Base-by-base conservation (phyloP, 169 alveolate genomes). In the Plasmodium cynomolgi region DNA sequence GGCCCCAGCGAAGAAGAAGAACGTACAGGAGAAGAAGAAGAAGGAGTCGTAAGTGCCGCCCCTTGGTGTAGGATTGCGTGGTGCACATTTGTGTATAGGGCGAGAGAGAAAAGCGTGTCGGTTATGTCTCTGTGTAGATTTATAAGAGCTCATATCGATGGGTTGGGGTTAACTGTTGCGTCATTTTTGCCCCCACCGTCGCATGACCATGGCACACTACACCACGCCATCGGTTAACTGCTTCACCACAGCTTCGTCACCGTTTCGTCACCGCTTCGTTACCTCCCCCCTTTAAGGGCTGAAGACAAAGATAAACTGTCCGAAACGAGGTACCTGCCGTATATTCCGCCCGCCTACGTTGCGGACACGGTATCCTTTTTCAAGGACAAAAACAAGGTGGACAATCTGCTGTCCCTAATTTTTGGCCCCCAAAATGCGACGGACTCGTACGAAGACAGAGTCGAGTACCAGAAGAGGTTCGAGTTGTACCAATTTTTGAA, bases 271-370 rank as follows among this genome's bases (percentile, higher is more conserved):
- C 37, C 23, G 56, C 11, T 56, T 41, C 73, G 13, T 31, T 20
- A 34, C 56, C 11, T 0, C 9, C 17, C 34, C 4, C 26, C 34
- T 56, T 44, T 13, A 44, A 88, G 94, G 17, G 44, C 44, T 26
- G 90, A 80, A 74, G 83, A 79, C n/a, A 77, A 95, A 47, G 93
- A 74, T 17, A 88, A 92, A 8, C 94, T 95, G 11, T 84, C 95
- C 29, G 95, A 95, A 37, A 96, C 97, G 23, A 72, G 97, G 29
- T 96, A 96, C 95, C 88, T 95, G 73, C 97, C 97, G 9, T 96
- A 95, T 50, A 95, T 96, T 47, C 97, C 97, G 34, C 97, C 97
- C 13, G 96, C 95, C 7, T 93, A 94, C 56, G 96, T 96, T 37
- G 81, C 81, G 73, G 97, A 96, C 44, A 96, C 97, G n/a, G 96